Evolutionary conservation across 2,329 filamentous ascomycete genomes (phyloP), one percentile per base, ranked within the genome.

Genomic region (Alternaria sp.): DNA sequence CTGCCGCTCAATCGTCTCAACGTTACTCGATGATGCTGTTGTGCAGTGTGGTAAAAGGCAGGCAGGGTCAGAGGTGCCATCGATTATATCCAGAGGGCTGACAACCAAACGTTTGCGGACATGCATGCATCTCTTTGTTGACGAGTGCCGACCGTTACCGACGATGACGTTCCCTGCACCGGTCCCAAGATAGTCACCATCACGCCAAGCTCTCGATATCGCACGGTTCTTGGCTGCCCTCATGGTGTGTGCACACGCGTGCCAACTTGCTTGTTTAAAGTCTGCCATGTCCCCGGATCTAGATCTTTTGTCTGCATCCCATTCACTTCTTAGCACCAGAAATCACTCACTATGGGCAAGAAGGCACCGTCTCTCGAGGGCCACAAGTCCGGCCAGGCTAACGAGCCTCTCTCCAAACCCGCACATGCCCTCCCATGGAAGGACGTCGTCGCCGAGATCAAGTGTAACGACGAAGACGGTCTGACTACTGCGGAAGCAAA

Each of bases 401-500:
- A 85, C 68, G 83, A 81, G 65, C 86, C 86, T 36, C 79, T 92
- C 43, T 86, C 87, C 13, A 68, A 77, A 45, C 89, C 89, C 13
- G 88, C 90, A 8, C 90, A 93, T 75, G 82, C 87, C 49, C 81
- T 93, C 54, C 75, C 83, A n/a, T 82, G 82, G 70, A 80, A 84
- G 19, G 78, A 84, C 30, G 84, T 89, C 32, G 79, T 87, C 26
- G 81, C 86, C 57, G 85, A 87, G 65, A 85, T 91, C 57, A 82
- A 84, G 36, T 90, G 90, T 56, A 85, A 91, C 73, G 75, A 89
- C 57, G 90, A 93, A 64, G 89, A 86, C 75, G 91, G 91, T 43
- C 82, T 94, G 46, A 88, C 84, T 10, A 84, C 86, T 15, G 76
- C 81, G 10, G 87, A 91, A 73, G 90, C 91, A 36, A 73, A 74